Evolutionary conservation across 106 monocot species (phyloP), one percentile per base, ranked within the genome.

Genomic region (Dendrobium huoshanense): DNA sequence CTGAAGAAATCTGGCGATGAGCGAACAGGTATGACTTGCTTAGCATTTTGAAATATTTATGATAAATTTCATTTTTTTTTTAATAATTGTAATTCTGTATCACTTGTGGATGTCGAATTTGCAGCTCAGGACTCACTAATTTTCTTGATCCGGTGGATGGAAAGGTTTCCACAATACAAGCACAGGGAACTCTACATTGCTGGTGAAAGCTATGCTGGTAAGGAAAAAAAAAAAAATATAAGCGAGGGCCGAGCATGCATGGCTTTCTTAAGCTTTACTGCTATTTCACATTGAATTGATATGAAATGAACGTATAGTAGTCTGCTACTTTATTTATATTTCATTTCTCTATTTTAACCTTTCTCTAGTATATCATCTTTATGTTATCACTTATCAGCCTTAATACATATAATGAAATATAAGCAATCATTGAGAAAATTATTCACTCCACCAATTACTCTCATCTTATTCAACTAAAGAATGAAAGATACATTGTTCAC

Each of bases 171-270:
- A 18, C 86, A 94, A 55, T 97, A 97, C 79, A 92, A 88, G 47
- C 70, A 91, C 75, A 88, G 94, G 79, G 89, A 94, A 17, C 90
- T 97, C 81, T 97, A 94, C 82, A 94, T 97, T 49, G 75, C 92
- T 25, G 97, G 97, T 41, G 97, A 97, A 81, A 97, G 97, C 79
- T 97, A 97, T 81, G 97, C 97, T 41, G 97, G 97, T 92, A 82
- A 74, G n/a, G n/a, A n/a, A n/a, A n/a, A 45, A 0, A 45, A 68
- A 24, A 22, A 10, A 67, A 40, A n/a, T 65, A 65, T 65, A 27
- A 3, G 37, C 0, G 37, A 37, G 3, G 3, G 37, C 37, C 37
- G 37, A 37, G 9, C 0, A 65, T 65, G n/a, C 8, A 65, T 13
- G 51, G 37, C 37, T 55, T 55, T n/a, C n/a, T n/a, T n/a, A n/a